Evolutionary conservation across 164 flowering plant species (phyloP), one percentile per base, ranked within the genome.

Genomic region (Vitis rupestris): DNA sequence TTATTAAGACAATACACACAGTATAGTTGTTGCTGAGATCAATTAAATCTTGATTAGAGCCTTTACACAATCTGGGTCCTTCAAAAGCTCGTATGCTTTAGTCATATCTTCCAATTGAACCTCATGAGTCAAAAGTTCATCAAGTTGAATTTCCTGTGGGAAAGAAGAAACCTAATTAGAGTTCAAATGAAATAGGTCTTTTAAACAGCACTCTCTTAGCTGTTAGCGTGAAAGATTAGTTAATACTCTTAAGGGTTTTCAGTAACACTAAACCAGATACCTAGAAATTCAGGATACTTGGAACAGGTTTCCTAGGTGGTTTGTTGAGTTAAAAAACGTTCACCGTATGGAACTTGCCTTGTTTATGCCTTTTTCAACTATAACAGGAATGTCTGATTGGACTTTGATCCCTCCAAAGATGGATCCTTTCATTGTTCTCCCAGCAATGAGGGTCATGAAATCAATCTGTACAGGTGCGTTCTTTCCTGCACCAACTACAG

Each of bases 361-460:
- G 13, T 78, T 74, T 15, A 73, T 67, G 83, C 80, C 80, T 70
- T 80, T 83, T 2, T 79, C 67, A 8, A 80, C 30, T 15, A 85
- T 63, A 15, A 12, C 3, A 10, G 84, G 83, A 47, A 83, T 74
- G 57, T 85, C 87, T 23, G 87, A 64, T 49, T 70, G 76, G 50
- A 78, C 62, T 74, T 76, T 82, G 65, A 84, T 63, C 19, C 88
- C 87, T 54, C 87, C 88, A 49, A 80, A 81, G 58, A 78, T 53
- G 16, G 81, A 72, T 2, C 88, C 87, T 64, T 72, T 85, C 31
- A 85, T 11, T 4, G 82, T 79, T 59, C 76, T 70, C 8, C 88
- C 88, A 55, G 23, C 0, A 29, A 80, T 0, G 4, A 83, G 57
- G 48, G 78, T 3, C 0, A 67, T 1, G 37, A 68, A 30, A 44